These are phyloP conservation scores for Ricinus communis DNA, from an alignment of 345 rosid genomes.

Conservation along the genomic window DNA sequence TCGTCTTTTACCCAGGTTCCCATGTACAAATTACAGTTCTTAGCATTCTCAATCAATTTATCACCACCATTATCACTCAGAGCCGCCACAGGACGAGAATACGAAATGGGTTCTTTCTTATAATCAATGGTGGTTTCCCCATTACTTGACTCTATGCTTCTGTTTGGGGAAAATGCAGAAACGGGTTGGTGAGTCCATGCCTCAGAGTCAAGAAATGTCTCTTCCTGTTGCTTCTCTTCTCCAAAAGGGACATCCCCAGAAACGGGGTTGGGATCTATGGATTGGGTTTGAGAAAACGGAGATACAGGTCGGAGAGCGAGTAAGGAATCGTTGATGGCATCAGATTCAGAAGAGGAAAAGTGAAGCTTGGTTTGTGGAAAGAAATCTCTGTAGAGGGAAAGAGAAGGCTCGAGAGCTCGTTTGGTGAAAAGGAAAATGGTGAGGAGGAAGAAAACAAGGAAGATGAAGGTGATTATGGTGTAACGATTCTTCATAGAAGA, in stretches of 20 bases:
- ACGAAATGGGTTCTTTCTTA: background rate
- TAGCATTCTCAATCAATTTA: conserved; percentile 26
- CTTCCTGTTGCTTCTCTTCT: conserved; percentile 18
- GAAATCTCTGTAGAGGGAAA: conserved; percentile 40
- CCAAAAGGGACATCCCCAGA: background rate
- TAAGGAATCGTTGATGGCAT: conserved; percentile 6
- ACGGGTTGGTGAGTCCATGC: background rate
- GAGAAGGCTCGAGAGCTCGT: conserved; percentile 50
- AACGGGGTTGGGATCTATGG: background rate
- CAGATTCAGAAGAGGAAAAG: conserved; percentile 21
- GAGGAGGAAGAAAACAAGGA: conserved; percentile 48
- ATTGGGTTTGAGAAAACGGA: conserved; percentile 9
- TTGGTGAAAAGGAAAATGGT: conserved; percentile 49
- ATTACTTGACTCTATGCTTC: background rate
- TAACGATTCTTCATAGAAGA: conserved; percentile 30
- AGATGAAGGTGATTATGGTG: conserved; percentile 31
- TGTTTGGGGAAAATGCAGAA: background rate
- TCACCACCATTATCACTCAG: too few species aligned
- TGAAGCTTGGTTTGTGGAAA: conserved; percentile 28
- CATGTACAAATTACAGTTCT: conserved; percentile 63
- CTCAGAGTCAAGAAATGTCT: conserved; percentile 16
- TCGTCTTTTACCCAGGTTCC: conserved; percentile 82
- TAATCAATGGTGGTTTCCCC: background rate
- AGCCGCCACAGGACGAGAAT: too few species aligned
- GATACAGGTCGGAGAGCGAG: background rate